These are phyloP conservation scores for Hsuehochloa calcarea DNA, from an alignment of 176 grass and related monocot genomes.

Conservation along the genomic window DNA sequence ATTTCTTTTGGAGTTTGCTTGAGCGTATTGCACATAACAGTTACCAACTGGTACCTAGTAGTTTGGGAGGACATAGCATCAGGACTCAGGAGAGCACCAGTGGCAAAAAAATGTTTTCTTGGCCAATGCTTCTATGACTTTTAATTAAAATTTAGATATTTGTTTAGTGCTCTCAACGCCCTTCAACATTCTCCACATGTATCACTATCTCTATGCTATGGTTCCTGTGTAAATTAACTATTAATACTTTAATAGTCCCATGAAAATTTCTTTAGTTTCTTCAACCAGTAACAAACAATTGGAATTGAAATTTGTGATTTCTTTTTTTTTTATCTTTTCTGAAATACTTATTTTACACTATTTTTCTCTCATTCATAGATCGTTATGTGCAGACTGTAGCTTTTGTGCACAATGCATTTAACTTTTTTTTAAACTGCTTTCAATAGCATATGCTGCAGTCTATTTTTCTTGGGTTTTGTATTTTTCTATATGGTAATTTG, in stretches of 20 bases:
- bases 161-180: not conserved
- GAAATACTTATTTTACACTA: not conserved
- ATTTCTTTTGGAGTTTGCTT: conserved; percentile 1
- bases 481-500: conserved; percentile 15
- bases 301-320: conserved; percentile 4
- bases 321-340: not conserved
- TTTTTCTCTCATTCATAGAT: not conserved
- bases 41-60: not conserved
- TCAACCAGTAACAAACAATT: not conserved
- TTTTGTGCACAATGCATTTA: not conserved
- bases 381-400: not conserved
- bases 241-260: not conserved
- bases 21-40: not conserved
- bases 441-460: not conserved
- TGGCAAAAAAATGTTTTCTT: not conserved
- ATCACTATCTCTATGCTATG: not conserved
- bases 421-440: conserved; percentile 9
- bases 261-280: not conserved
- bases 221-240: not conserved
- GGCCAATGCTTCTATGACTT: not conserved
- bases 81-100: not conserved
- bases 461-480: conserved; percentile 17
- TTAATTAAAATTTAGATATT: not conserved
- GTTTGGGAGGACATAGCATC: not conserved
- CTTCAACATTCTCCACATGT: not conserved